A percentile compares a stretch with the other conserved stretches of the same genome.
Evolutionary conservation across 768 basidiomycete genomes (phyloP).

Genomic region (Leccinum uliginosum): DNA sequence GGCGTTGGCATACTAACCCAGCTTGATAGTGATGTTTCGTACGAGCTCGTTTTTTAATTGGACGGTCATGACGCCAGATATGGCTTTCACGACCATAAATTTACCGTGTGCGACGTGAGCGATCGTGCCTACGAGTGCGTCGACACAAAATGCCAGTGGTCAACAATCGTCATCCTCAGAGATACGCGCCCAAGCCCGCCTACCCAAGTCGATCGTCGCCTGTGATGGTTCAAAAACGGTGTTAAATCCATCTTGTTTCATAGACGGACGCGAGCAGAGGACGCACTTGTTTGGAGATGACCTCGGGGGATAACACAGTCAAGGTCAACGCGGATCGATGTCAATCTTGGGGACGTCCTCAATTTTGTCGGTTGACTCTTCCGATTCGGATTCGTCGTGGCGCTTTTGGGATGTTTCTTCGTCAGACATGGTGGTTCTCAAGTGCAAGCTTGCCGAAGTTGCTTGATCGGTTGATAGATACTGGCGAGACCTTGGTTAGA

Average conservation of each 20-base stretch:
- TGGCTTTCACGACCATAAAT: conserved; percentile 96
- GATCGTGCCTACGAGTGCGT: conserved; percentile 68
- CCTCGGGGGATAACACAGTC: conserved; percentile 84
- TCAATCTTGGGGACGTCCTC: conserved; percentile 63
- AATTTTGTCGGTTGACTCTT: conserved; percentile 56
- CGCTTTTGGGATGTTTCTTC: conserved; percentile 65
- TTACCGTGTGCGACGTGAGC: conserved; percentile 99
- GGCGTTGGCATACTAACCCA: conserved; percentile 92
- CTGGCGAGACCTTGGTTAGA: conserved; percentile 8
- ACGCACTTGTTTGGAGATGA: conserved; percentile 86
- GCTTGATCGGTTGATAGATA: conserved; percentile 13
- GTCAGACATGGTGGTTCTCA: conserved; percentile 47
- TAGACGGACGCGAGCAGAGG: not conserved
- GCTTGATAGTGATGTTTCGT: conserved; percentile 85
- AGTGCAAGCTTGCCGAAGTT: not conserved
- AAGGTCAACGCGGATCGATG: conserved; percentile 75
- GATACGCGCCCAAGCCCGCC: not conserved
- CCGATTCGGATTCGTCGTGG: conserved; percentile 66
- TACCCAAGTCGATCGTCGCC: conserved; percentile 95
- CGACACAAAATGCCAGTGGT: not conserved
- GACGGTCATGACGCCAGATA: conserved; percentile 97
- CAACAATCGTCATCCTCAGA: not conserved
- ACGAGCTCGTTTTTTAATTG: conserved; percentile 99
- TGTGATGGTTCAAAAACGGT: conserved; percentile 25
- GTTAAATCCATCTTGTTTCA: not conserved